Evolutionary conservation across 2,329 filamentous ascomycete species (phyloP), one percentile per base, ranked within the genome.

Genomic region (Beauveria sp.): DNA sequence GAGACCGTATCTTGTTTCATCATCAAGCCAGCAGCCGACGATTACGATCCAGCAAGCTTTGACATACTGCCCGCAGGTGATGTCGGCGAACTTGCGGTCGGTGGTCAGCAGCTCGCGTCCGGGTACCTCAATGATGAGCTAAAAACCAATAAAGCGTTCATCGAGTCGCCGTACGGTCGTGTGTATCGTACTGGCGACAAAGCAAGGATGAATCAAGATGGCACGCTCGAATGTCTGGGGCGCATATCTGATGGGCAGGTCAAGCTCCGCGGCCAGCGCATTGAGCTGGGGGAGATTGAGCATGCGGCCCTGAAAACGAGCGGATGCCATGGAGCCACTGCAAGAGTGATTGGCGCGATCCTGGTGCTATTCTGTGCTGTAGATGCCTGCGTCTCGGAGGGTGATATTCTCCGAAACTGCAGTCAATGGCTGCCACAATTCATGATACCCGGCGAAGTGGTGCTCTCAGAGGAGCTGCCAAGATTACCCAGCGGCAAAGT

Each of bases 171-270:
- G 0, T 87, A 86, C 70, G 92, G 90, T 3, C 79, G 80, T 3
- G 76, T 96, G 0, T 97, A 97, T 72, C 83, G 90, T 34, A 96
- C 92, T 0, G 92, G 92, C 0, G 93, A 97, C 73, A 91, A 89
- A 69, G 93, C 89, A 5, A 81, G 83, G 24, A 79, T 96, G 54
- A 80, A 82, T 2, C 66, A 78, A 0, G 80, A 89, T 63, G 90
- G 91, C 1, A 83, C 81, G 0, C 78, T 97, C n/a, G 89, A 96
- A 71, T 96, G 90, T 68, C 79, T 93, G 40, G 93, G 93, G 0
- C 86, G 93, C 12, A 86, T 96, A 14, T 83, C 84, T 2, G 84
- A 85, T 55, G 91, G 90, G 0, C 93, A 97, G 72, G 86, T 96
- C 56, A 96, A 96, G 73, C 79, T 96, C 8, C 83, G 91, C 58